Evolutionary conservation across 306 rosid genomes (phyloP), one percentile per base, ranked within the genome.

Genomic region (Ormosia semicastrata): DNA sequence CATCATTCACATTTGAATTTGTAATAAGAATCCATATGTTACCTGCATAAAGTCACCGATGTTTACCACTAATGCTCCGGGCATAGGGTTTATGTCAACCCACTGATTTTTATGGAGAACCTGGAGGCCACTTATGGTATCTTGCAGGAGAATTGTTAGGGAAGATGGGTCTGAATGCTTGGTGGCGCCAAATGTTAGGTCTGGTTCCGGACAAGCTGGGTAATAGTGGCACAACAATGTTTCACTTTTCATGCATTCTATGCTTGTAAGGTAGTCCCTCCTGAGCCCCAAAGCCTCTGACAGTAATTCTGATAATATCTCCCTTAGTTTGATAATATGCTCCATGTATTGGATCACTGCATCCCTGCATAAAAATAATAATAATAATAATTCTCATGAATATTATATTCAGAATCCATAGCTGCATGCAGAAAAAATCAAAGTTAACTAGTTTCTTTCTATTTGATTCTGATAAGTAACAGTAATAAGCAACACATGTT

Each of bases 21-120:
- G n/a, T 46, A 46, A 11, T 13, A 10, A 39, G 32, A 62, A 75
- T 54, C 7, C 12, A 18, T 8, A 4, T 18, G 3, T 8, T 69
- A 91, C 97, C 94, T 94, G 98, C 88, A 94, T 79, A 66, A 92
- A 66, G 84, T 92, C 97, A 33, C 98, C 97, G 13, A 94, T 75
- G 77, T 94, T 92, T 79, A 83, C 93, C 33, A 92, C 90, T 8
- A 94, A 62, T 18, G 91, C 93, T 29, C 93, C 92, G 0, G 73
- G 86, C 12, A 81, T 15, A 7, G 98, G 92, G 3, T 87, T 83
- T 2, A 94, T 72, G 67, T 87, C 89, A 66, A 91, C 82, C 97
- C 97, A 92, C 1, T 87, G 93, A 57, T 90, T 80, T 84, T 84
- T 86, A 56, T 89, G 90, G 29, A 89, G 84, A 80, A 92, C 93